These are phyloP conservation scores for Nothophaeocryptopus gaeumannii DNA, from an alignment of 2,329 filamentous ascomycete species.

Conservation along the genomic window DNA sequence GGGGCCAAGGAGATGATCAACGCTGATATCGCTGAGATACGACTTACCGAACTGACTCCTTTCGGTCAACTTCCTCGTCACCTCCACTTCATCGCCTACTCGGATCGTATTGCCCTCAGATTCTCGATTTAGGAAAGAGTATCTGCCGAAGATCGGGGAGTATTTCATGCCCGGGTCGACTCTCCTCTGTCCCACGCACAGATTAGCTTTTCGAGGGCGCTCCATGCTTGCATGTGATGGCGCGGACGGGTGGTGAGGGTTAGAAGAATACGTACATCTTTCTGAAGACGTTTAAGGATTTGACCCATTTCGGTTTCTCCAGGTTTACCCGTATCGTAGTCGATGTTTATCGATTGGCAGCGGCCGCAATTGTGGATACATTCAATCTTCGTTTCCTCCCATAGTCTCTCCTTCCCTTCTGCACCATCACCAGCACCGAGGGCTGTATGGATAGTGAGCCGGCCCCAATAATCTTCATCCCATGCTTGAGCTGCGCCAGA, in stretches of 20 bases:
- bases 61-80: conserved; percentile 40
- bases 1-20: too few species aligned
- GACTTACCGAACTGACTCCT: conserved; percentile 45
- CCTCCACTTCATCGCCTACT: conserved; percentile 46
- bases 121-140: conserved; percentile 40
- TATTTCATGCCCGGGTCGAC: conserved; percentile 47
- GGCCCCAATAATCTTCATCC: conserved; percentile 49
- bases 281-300: conserved; percentile 46
- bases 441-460: conserved; percentile 31
- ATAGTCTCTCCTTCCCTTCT: neutral
- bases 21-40: neutral
- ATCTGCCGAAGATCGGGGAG: conserved; percentile 49
- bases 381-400: conserved; percentile 29
- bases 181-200: conserved; percentile 31
- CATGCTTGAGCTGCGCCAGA: conserved; percentile 40
- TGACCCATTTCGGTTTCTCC: conserved; percentile 38
- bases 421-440: too few species aligned
- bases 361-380: conserved; percentile 47
- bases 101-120: conserved; percentile 32
- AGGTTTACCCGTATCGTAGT: conserved; percentile 45
- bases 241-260: too few species aligned
- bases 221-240: too few species aligned
- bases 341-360: conserved; percentile 48
- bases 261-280: conserved; percentile 27
- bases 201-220: too few species aligned